Evolutionary conservation across 1,284 basidiomycete genomes (phyloP).

Genomic region (Sporisorium iseilematis-ciliati): DNA sequence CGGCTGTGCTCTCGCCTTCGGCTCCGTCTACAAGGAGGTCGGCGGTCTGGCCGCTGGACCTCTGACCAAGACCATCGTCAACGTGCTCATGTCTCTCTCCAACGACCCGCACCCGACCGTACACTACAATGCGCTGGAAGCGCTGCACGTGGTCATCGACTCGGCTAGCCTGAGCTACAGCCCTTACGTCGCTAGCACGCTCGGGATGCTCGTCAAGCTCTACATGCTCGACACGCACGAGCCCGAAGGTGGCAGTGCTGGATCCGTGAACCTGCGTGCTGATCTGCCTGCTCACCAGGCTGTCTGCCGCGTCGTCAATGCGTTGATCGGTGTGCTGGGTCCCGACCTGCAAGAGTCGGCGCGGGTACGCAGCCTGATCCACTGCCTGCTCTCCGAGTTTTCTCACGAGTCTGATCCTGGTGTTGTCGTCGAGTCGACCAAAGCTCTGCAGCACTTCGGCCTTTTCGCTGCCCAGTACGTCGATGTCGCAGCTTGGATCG

Average conservation of each 20-base stretch:
- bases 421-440: constrained; percentile 91
- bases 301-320: constrained; percentile 90
- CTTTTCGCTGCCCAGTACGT: constrained; percentile 88
- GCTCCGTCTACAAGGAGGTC: constrained; percentile 91
- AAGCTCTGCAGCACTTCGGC: constrained; percentile 93
- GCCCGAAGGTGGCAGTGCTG: constrained; percentile 86
- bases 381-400: constrained; percentile 88
- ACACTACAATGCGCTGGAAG: constrained; percentile 90
- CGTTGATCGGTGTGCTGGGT: constrained; percentile 91
- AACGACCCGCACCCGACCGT: constrained; percentile 97
- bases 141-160: constrained; percentile 87
- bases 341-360: constrained; percentile 91
- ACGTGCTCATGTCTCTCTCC: constrained; percentile 93
- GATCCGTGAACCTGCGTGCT: constrained; percentile 83
- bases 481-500: constrained; percentile 59
- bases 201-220: constrained; percentile 90
- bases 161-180: constrained; percentile 92
- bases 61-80: constrained; percentile 93
- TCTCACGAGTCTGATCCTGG: constrained; percentile 84
- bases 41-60: constrained; percentile 94
- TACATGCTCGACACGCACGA: constrained; percentile 94
- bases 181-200: constrained; percentile 86
- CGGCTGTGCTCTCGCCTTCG: constrained; percentile 92
- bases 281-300: constrained; percentile 92
- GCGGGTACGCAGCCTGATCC: constrained; percentile 82